phyloP scores from a whole-genome alignment of 2,329 filamentous ascomycete genomes.

The Neocucurbitaria cava region DNA sequence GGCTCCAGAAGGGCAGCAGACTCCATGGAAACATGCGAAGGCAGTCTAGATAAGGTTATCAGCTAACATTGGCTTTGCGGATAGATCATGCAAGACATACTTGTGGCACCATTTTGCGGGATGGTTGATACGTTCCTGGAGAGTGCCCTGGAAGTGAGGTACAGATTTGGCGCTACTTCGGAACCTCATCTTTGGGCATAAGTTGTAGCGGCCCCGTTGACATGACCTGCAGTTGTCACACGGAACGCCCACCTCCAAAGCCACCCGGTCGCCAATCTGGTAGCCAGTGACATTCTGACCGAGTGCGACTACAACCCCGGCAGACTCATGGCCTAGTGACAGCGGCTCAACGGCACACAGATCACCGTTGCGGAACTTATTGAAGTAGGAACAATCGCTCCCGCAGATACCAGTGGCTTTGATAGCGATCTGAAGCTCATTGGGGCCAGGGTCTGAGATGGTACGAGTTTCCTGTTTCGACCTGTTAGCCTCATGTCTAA shows the following conservation, averaged over 20 bases:
- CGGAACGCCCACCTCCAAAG: constrained; percentile 50
- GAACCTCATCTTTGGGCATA: constrained; percentile 52
- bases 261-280: constrained; percentile 51
- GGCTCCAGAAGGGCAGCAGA: constrained; percentile 59
- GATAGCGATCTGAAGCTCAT: constrained; percentile 70
- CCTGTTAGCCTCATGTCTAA: constrained; percentile 29
- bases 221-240: constrained; percentile 53
- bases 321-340: constrained; percentile 59
- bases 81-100: constrained; percentile 47
- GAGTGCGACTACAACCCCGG: constrained; percentile 49
- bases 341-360: constrained; percentile 70
- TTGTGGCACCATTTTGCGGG: constrained; percentile 55
- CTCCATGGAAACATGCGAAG: constrained; percentile 49
- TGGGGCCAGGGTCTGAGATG: constrained; percentile 60
- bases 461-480: constrained; percentile 60
- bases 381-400: constrained; percentile 75
- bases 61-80: constrained; percentile 31
- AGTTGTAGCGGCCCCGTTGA: constrained; percentile 52
- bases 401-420: constrained; percentile 73
- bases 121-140: constrained; percentile 54
- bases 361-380: constrained; percentile 74
- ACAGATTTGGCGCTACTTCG: constrained; percentile 53
- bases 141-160: constrained; percentile 53
- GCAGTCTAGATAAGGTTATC: constrained; percentile 46
- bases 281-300: constrained; percentile 48